Percentiles rank a stretch among this genome's conserved stretches.
phyloP scores from a whole-genome alignment of 2,329 filamentous ascomycete species.

The Coniochaeta sp. region DNA sequence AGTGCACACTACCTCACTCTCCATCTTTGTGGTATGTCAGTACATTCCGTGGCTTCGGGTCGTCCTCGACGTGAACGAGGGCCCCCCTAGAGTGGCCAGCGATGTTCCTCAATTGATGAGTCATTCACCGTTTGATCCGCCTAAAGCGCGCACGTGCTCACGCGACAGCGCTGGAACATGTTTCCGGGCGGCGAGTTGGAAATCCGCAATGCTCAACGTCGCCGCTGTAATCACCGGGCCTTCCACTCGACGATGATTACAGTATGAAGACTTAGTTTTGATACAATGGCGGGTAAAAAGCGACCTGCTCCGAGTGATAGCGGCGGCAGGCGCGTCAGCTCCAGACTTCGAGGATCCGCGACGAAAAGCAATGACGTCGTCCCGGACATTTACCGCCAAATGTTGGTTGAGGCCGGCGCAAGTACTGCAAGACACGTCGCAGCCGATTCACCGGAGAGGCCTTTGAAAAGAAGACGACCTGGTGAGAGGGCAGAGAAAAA shows the following conservation, averaged over 20 bases:
- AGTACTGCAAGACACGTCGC: neutral
- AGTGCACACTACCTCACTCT: too few relatives aligned
- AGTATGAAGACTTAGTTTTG: neutral
- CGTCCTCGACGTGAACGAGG: too few relatives aligned
- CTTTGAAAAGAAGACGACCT: slow-evolving; percentile 31
- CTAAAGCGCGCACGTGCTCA: neutral
- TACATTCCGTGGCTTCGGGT: too few relatives aligned
- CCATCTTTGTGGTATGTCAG: too few relatives aligned
- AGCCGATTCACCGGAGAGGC: slow-evolving; percentile 23
- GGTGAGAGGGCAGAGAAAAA: slow-evolving; percentile 16
- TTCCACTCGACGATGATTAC: neutral
- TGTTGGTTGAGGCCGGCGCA: slow-evolving; percentile 8
- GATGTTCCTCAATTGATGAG: neutral
- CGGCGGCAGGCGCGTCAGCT: neutral
- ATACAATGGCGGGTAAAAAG: slow-evolving; percentile 16
- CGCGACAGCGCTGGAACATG: neutral
- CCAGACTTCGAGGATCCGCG: slow-evolving; percentile 6
- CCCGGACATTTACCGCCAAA: slow-evolving; percentile 12
- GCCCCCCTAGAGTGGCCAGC: neutral
- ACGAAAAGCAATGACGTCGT: slow-evolving; percentile 6
- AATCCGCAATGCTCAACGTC: neutral
- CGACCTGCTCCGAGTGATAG: slow-evolving; percentile 9
- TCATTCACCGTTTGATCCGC: neutral
- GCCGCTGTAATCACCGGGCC: neutral
- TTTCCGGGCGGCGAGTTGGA: neutral